phyloP scores from a whole-genome alignment of 306 rosid species.

The Crataegus laevigata region DNA sequence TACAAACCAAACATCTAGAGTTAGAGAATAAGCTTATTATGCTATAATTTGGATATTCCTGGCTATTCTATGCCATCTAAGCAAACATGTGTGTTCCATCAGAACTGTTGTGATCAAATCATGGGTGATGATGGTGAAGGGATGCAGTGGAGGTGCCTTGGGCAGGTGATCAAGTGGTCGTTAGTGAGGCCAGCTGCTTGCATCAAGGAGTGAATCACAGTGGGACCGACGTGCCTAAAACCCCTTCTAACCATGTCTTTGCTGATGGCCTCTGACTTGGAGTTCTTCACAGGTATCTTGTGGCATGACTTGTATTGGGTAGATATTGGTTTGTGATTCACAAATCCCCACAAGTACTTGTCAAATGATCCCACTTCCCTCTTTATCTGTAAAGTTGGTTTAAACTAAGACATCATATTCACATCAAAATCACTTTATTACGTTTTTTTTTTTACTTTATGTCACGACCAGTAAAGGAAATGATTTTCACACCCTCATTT shows the following conservation, averaged over 20 bases:
- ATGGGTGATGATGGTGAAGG: slow-evolving; percentile 5
- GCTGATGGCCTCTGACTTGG: slow-evolving; percentile 81
- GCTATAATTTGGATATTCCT: slow-evolving; percentile 11
- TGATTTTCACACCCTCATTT: too few species aligned
- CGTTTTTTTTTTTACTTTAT: neutral
- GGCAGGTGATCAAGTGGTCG: slow-evolving; percentile 76
- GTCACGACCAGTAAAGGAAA: neutral
- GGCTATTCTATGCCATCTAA: neutral
- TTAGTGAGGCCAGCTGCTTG: slow-evolving; percentile 77
- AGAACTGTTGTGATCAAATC: neutral
- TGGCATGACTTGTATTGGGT: slow-evolving; percentile 66
- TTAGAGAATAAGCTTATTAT: slow-evolving; percentile 10
- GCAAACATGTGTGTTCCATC: neutral
- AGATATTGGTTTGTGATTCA: slow-evolving; percentile 61
- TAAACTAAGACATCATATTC: neutral
- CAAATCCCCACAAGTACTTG: slow-evolving; percentile 75
- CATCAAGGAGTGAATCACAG: slow-evolving; percentile 73
- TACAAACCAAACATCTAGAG: neutral
- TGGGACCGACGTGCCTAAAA: slow-evolving; percentile 69
- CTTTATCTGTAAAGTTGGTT: slow-evolving; percentile 38
- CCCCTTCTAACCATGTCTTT: slow-evolving; percentile 72
- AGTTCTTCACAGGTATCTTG: slow-evolving; percentile 80
- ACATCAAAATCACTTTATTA: too few species aligned
- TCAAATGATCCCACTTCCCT: slow-evolving; percentile 56
- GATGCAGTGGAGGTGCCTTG: slow-evolving; percentile 58